A percentile compares a stretch with the other conserved stretches of the same genome.
Conservation (phyloP, 1,284 basidiomycete species). For the Melampsora americana region DNA sequence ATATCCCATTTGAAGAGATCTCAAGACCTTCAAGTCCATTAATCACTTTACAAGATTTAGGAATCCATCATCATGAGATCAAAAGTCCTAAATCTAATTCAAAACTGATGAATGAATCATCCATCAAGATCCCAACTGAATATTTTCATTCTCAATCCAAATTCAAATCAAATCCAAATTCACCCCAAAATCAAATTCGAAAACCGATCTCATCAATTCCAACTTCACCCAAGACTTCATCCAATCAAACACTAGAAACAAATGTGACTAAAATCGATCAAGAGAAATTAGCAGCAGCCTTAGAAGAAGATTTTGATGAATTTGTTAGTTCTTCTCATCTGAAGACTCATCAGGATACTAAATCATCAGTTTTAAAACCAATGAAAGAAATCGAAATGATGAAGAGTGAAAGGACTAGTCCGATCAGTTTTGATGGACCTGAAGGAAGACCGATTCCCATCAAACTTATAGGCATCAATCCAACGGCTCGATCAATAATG, state of each 20-base stretch:
- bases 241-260: background rate
- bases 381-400: background rate
- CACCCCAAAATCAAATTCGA: background rate
- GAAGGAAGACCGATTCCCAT: constrained; percentile 29
- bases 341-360: background rate
- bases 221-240: background rate
- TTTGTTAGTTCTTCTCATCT: constrained; percentile 6
- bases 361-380: background rate
- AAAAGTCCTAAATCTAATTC: background rate
- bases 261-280: constrained; percentile 9
- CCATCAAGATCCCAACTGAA: no score
- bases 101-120: no score
- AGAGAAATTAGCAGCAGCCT: constrained; percentile 28
- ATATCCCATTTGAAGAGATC: constrained; percentile 23
- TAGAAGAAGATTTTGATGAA: constrained; percentile 32
- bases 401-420: constrained; percentile 2
- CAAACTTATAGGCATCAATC: constrained; percentile 19
- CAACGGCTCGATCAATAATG: constrained; percentile 23
- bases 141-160: background rate
- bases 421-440: constrained; percentile 25
- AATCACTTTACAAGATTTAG: background rate
- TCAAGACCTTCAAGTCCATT: background rate
- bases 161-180: background rate
- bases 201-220: background rate
- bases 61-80: background rate